Evolutionary conservation across 23 red algal species (phyloP).

Genomic region (Chondrus crispus): DNA sequence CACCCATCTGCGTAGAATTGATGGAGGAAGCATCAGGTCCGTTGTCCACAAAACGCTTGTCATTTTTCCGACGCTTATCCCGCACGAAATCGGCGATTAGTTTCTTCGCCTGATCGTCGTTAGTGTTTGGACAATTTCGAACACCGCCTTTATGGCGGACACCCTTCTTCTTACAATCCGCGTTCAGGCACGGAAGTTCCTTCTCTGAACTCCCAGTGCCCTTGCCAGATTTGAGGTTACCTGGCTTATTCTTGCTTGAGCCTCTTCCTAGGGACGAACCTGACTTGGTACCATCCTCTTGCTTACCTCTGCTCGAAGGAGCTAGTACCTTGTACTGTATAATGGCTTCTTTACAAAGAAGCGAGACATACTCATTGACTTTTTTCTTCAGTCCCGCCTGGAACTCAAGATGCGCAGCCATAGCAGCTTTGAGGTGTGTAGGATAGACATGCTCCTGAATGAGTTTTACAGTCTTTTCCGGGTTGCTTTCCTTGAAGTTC

Average conservation of each 20-base stretch:
- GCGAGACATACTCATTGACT: not conserved
- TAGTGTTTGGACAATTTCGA: not conserved
- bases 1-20: not conserved
- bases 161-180: not conserved
- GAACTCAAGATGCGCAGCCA: not conserved
- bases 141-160: not conserved
- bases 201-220: too few species aligned
- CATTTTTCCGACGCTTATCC: not conserved
- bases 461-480: not conserved
- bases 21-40: not conserved
- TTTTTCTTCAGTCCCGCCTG: not conserved
- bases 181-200: not conserved
- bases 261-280: not conserved
- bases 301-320: not conserved
- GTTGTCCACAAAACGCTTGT: not conserved
- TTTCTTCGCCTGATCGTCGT: not conserved
- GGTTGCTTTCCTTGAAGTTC: not conserved
- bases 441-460: not conserved
- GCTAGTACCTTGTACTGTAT: not conserved
- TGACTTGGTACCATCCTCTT: not conserved
- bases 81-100: not conserved
- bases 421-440: not conserved
- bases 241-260: not conserved
- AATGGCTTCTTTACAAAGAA: not conserved
- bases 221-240: not conserved